Evolutionary conservation across 2,329 filamentous ascomycete genomes (phyloP).

Genomic region (Claviceps spartinae): DNA sequence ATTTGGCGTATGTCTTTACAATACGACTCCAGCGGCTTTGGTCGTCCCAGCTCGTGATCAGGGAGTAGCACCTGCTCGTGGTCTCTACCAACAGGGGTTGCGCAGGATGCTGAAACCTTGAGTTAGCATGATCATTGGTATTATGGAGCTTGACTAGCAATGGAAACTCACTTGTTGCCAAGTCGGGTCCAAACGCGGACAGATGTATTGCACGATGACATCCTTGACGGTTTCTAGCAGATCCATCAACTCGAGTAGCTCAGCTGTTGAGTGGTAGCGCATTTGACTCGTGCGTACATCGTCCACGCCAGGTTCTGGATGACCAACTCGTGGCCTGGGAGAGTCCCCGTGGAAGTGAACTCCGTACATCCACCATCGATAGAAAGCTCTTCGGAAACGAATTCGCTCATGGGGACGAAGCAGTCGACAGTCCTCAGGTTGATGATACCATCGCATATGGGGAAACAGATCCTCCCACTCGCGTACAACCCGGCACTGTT

Average conservation of each 20-base stretch:
- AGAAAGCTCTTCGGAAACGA: conserved; percentile 37
- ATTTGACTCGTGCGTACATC: conserved; percentile 29
- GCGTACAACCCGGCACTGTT: conserved; percentile 22
- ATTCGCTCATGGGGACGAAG: conserved; percentile 28
- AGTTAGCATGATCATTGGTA: neutral
- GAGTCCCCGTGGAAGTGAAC: conserved; percentile 36
- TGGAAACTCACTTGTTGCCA: conserved; percentile 19
- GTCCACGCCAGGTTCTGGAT: conserved; percentile 26
- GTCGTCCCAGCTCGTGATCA: conserved; percentile 22
- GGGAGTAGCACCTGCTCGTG: conserved; percentile 16
- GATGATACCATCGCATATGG: conserved; percentile 32
- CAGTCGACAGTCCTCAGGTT: conserved; percentile 30
- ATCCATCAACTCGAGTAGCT: conserved; percentile 32
- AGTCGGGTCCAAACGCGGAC: conserved; percentile 28
- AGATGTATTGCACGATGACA: conserved; percentile 31
- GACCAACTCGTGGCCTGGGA: conserved; percentile 22
- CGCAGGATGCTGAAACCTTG: conserved; percentile 8
- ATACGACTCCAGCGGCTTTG: conserved; percentile 25
- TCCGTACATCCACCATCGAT: conserved; percentile 41
- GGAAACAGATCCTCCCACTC: conserved; percentile 28
- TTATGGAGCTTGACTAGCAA: neutral
- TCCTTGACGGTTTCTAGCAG: conserved; percentile 30
- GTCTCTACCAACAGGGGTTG: conserved; percentile 13
- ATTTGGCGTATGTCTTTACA: conserved; percentile 33
- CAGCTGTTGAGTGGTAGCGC: conserved; percentile 28